A percentile compares a stretch with the other conserved stretches of the same genome.
These are phyloP conservation scores for Pedinophyceae sp. DNA, from an alignment of 139 green algal genomes.

Conservation along the genomic window DNA sequence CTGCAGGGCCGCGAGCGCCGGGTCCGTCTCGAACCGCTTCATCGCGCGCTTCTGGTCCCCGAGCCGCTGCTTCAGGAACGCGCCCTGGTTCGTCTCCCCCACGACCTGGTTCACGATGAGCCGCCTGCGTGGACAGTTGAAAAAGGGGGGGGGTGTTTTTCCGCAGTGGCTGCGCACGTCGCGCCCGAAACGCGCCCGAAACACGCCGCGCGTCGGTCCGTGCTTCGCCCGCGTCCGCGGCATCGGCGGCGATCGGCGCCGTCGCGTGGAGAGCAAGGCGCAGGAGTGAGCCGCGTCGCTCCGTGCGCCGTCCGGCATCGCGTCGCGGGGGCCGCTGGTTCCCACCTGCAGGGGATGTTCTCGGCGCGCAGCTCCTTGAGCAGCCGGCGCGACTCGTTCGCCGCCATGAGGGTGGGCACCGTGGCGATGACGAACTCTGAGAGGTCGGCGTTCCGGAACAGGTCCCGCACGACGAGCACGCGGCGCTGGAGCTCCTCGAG, in stretches of 20 bases:
- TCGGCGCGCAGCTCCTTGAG: constrained; percentile 51
- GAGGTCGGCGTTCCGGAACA: constrained; percentile 71
- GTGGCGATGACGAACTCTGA: constrained; percentile 97
- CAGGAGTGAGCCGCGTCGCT: too few relatives aligned
- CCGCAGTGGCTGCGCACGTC: too few relatives aligned
- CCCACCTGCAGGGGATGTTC: constrained; percentile 78
- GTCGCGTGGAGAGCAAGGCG: too few relatives aligned
- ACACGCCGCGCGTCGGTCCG: too few relatives aligned
- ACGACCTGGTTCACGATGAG: constrained; percentile 84
- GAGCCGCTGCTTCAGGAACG: constrained; percentile 55
- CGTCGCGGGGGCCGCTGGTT: too few relatives aligned
- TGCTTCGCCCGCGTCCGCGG: too few relatives aligned
- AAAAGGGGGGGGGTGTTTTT: too few relatives aligned
- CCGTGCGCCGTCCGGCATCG: too few relatives aligned
- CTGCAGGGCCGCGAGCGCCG: constrained; percentile 30
- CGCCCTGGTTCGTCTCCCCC: neutral
- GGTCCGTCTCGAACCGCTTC: constrained; percentile 45
- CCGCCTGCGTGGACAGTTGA: too few relatives aligned
- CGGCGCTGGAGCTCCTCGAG: constrained; percentile 35
- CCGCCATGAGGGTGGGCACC: constrained; percentile 87
- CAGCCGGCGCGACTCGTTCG: constrained; percentile 72
- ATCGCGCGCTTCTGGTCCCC: constrained; percentile 78
- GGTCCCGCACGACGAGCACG: constrained; percentile 1
- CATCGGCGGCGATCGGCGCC: too few relatives aligned
- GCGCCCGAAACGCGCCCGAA: too few relatives aligned